Evolutionary conservation across 2,329 filamentous ascomycete genomes (phyloP).

Genomic region (Furcasterigmium furcatum): DNA sequence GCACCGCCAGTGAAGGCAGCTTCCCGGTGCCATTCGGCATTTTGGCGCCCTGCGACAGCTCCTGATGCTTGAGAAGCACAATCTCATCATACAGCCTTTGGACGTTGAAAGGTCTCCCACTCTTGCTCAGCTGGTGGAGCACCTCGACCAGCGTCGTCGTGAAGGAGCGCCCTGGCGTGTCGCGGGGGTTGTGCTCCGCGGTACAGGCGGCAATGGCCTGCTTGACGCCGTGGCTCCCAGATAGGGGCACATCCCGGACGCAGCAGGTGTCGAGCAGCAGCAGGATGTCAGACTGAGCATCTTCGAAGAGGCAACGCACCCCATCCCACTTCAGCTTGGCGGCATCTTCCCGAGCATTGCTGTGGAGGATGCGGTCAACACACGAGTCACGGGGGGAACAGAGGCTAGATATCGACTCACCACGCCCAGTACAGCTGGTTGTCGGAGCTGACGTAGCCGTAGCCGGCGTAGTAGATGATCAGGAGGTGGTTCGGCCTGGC

Average conservation of each 20-base stretch:
- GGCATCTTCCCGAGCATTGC: slow-evolving; percentile 55
- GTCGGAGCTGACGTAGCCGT: slow-evolving; percentile 56
- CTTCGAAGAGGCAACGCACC: slow-evolving; percentile 60
- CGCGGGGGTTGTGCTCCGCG: slow-evolving; percentile 44
- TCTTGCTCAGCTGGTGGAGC: slow-evolving; percentile 45
- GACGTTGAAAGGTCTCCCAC: slow-evolving; percentile 51
- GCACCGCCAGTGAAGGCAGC: slow-evolving; percentile 23
- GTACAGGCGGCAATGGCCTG: slow-evolving; percentile 60
- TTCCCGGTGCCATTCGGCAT: slow-evolving; percentile 42
- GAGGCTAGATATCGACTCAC: slow-evolving; percentile 38
- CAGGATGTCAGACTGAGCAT: slow-evolving; percentile 60
- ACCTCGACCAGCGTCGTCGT: slow-evolving; percentile 55
- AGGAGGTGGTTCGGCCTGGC: slow-evolving; percentile 56
- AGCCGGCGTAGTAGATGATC: slow-evolving; percentile 63
- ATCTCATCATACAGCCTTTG: slow-evolving; percentile 57
- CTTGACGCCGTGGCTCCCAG: slow-evolving; percentile 54
- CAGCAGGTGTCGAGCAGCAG: slow-evolving; percentile 61
- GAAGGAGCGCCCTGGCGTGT: slow-evolving; percentile 50
- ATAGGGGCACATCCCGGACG: slow-evolving; percentile 44
- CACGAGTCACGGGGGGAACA: neutral
- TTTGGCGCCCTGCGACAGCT: slow-evolving; percentile 35
- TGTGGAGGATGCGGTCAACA: slow-evolving; percentile 34
- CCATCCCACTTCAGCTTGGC: slow-evolving; percentile 61
- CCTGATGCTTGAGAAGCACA: slow-evolving; percentile 38
- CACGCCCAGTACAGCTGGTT: slow-evolving; percentile 65